Base-by-base conservation (phyloP, 2,329 filamentous ascomycete species). In the Coniochaeta pulveracea region DNA sequence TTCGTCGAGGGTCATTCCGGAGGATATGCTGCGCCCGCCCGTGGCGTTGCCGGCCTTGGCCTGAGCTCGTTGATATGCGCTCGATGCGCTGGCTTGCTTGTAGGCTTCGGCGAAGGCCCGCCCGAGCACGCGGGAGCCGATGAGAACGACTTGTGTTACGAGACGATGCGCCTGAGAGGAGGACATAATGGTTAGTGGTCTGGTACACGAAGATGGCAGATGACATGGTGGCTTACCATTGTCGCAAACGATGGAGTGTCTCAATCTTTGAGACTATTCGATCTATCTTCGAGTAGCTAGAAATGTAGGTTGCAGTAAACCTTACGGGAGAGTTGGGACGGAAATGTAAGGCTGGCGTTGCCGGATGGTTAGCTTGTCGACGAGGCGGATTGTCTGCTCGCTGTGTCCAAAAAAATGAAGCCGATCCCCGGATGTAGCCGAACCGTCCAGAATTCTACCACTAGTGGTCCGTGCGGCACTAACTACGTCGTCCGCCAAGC, bases 41-140 rank as follows among this genome's bases (percentile, higher is more conserved):
- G 61, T 49, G 8, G 55, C 55, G 37, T 60, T 60, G 44, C 71
- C 69, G 35, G 60, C 54, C 49, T 80, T 81, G 42, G 70, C 71
- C 44, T 80, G 76, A 34, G 83, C 76, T 43, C 79, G 79, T 46
- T 80, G 77, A 58, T 93, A 91, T 56, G 83, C 74, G 41, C 81
- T 83, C 4, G 86, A 81, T 21, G 89, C 89, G 38, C 85, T 77
- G 31, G 91, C 91, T 67, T 98, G 91, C 57, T 85, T 86, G 66
- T 93, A 98, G 44, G 91, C 91, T 63, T 95, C 91, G 49, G 78
- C 67, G 55, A 96, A 91, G 49, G 91, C 88, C 47, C 88, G 85
- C 43, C 88, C 86, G 56, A 98, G 76, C 47, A 96, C 91, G 49
- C 91, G 85, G 41, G 78, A 74, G 65, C 89, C 89, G 51, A 85